Percentiles rank a stretch among this genome's conserved stretches.
Conservation (phyloP, 169 alveolate genomes). For the Plasmodium malariae region DNA sequence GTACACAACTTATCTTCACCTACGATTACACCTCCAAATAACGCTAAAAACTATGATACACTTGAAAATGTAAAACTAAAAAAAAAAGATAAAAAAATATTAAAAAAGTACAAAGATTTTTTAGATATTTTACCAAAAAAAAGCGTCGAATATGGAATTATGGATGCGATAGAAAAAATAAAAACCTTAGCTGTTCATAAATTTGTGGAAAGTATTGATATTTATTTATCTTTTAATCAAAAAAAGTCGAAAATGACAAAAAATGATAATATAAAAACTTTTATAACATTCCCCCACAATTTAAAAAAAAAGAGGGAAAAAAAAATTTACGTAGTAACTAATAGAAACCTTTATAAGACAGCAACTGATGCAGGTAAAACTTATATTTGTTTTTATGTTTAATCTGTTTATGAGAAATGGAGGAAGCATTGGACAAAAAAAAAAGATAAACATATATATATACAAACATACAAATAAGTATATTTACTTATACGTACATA, state of each 20-base stretch:
- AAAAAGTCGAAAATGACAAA: conserved; percentile 71
- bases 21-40: not conserved
- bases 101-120: conserved; percentile 63
- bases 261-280: conserved; percentile 74
- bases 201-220: conserved; percentile 72
- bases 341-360: conserved; percentile 5
- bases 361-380: conserved; percentile 53
- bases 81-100: conserved; percentile 69
- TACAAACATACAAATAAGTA: not conserved
- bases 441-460: not conserved
- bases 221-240: conserved; percentile 61
- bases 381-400: not conserved
- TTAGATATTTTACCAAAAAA: conserved; percentile 58
- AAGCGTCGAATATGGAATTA: conserved; percentile 35
- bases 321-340: conserved; percentile 65
- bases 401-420: not conserved
- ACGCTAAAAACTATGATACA: not conserved
- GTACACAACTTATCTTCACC: not conserved
- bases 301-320: conserved; percentile 72
- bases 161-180: conserved; percentile 71
- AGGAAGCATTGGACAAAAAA: not conserved
- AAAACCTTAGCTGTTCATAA: conserved; percentile 74
- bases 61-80: conserved; percentile 35
- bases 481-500: not conserved
- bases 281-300: conserved; percentile 74